Conservation (phyloP, 345 rosid species). For the Eucalyptus pauciflora region DNA sequence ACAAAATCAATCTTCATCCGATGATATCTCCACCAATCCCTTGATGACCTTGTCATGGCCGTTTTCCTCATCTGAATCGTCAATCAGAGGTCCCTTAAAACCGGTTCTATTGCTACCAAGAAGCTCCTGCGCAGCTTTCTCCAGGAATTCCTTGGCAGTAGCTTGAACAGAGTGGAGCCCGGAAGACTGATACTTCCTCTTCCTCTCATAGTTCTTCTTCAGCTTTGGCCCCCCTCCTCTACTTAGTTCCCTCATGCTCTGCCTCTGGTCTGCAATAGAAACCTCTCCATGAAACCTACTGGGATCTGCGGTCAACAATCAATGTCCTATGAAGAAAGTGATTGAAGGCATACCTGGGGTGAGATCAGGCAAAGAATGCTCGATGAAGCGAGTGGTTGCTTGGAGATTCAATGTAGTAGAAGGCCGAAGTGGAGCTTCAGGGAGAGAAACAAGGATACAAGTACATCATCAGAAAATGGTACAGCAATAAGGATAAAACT, state of each 20-base stretch:
- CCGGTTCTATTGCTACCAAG: conserved; percentile 44
- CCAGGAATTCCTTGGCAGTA: conserved; percentile 81
- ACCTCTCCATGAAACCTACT: not conserved
- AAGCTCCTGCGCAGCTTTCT: conserved; percentile 83
- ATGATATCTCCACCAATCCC: not conserved
- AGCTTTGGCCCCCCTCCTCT: conserved; percentile 50
- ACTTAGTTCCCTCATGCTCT: conserved; percentile 52
- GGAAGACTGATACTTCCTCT: conserved; percentile 66
- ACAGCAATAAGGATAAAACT: not conserved
- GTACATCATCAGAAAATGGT: not conserved
- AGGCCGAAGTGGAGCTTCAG: conserved; percentile 64
- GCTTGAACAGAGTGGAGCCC: conserved; percentile 50
- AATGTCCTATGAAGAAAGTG: not conserved
- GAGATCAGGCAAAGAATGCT: conserved; percentile 85
- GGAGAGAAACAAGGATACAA: not conserved
- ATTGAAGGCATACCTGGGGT: conserved; percentile 41
- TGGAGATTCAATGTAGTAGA: conserved; percentile 66
- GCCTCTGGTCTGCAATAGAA: conserved; percentile 53
- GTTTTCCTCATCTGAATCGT: conserved; percentile 20
- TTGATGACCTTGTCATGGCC: not conserved
- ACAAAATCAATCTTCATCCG: not conserved
- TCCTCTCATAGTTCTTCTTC: conserved; percentile 37
- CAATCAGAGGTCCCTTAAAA: conserved; percentile 60
- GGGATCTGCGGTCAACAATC: not conserved
- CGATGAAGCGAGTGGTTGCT: conserved; percentile 85